These are phyloP conservation scores for Syzygium aqueum DNA, from an alignment of 345 rosid species.

Conservation along the genomic window DNA sequence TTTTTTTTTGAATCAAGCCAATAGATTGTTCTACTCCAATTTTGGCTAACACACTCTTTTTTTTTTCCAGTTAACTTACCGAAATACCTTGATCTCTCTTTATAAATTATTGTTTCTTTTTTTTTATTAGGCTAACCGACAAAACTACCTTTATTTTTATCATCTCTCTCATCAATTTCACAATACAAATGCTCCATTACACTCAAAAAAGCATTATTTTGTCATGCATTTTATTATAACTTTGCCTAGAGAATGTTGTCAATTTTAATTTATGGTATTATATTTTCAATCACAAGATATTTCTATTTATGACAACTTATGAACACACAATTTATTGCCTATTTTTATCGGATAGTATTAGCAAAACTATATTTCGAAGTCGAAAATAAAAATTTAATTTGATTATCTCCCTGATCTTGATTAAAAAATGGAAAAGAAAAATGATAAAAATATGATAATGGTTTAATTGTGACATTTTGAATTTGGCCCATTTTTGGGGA, in stretches of 20 bases:
- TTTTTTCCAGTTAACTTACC: background rate
- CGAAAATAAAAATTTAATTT: no score
- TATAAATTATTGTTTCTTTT: background rate
- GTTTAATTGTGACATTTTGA: no score
- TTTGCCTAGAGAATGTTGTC: background rate
- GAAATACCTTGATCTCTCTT: background rate
- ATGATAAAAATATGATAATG: background rate
- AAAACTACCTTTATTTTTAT: background rate
- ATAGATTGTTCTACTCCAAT: background rate
- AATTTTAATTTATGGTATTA: background rate
- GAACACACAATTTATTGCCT: background rate
- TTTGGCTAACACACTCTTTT: background rate
- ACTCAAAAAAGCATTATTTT: background rate
- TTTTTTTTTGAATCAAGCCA: no score
- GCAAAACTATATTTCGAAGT: no score
- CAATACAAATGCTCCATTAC: background rate
- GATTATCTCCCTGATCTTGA: background rate
- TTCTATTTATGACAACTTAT: background rate
- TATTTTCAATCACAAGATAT: background rate
- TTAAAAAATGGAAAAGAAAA: background rate
- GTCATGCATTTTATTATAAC: background rate
- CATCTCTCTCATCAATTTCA: background rate
- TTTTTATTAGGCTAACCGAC: background rate
- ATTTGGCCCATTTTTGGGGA: no score
- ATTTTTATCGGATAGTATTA: background rate